These are phyloP conservation scores for Globisporangium cederbergense DNA, from an alignment of 352 stramenopile genomes.

Conservation along the genomic window DNA sequence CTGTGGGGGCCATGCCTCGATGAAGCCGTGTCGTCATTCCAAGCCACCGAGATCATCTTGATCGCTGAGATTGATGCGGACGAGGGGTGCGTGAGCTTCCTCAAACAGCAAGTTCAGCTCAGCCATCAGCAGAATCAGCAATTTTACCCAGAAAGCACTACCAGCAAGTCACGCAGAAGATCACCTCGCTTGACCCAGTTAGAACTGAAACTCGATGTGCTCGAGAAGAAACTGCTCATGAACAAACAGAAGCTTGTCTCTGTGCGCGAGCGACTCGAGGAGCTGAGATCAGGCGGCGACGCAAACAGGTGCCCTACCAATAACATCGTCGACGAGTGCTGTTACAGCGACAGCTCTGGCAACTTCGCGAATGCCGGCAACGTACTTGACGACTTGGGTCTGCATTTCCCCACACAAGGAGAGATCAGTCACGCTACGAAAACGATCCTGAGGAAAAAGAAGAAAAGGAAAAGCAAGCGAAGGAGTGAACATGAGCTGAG, in stretches of 20 bases:
- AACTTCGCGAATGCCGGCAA: not conserved
- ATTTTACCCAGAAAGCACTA: not conserved
- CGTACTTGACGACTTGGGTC: not conserved
- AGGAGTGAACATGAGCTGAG: not conserved
- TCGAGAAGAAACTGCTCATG: slow-evolving; percentile 3
- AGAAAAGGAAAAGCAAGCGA: not conserved
- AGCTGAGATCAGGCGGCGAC: not conserved
- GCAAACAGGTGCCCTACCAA: not conserved
- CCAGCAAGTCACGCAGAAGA: not conserved
- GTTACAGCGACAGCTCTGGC: too few species aligned
- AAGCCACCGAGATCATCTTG: slow-evolving; percentile 34
- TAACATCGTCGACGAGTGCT: not conserved
- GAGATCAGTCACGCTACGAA: not conserved
- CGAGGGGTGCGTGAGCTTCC: slow-evolving; percentile 28
- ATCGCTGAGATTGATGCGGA: slow-evolving; percentile 38
- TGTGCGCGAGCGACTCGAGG: not conserved
- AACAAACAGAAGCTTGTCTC: slow-evolving; percentile 5
- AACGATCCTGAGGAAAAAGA: not conserved
- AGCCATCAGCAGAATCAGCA: not conserved
- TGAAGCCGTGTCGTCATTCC: slow-evolving; percentile 24
- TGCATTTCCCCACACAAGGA: not conserved
- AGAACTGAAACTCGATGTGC: not conserved
- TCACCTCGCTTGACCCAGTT: not conserved
- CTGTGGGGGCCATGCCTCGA: not conserved
- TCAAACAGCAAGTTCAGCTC: slow-evolving; percentile 22